phyloP scores from a whole-genome alignment of 2,329 filamentous ascomycete genomes.

The Anthostomella pinea region DNA sequence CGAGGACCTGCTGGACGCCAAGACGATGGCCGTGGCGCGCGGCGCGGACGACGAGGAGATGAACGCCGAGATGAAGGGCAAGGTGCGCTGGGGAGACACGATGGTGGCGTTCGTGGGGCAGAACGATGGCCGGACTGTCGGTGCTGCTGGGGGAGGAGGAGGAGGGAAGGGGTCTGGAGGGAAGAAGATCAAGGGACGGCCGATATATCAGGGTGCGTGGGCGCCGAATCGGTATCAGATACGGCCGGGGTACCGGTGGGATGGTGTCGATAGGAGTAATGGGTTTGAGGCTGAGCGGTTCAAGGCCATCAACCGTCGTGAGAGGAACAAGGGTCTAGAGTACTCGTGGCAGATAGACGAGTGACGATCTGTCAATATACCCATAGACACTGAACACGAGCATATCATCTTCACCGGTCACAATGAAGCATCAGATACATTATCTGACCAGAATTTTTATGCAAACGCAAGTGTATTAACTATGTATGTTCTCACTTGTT shows the following conservation, averaged over 20 bases:
- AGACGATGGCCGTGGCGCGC: constrained; percentile 75
- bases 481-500: no score
- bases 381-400: no score
- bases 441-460: no score
- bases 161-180: constrained; percentile 29
- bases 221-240: constrained; percentile 94
- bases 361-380: constrained; percentile 39
- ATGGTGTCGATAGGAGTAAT: constrained; percentile 91
- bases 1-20: constrained; percentile 74
- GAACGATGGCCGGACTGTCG: constrained; percentile 27
- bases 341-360: constrained; percentile 98
- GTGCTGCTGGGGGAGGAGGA: constrained; percentile 21
- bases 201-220: constrained; percentile 74
- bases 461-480: no score
- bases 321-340: constrained; percentile 74
- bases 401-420: no score
- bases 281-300: constrained; percentile 94
- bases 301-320: constrained; percentile 75
- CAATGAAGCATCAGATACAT: no score
- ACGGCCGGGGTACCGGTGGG: constrained; percentile 88
- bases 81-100: constrained; percentile 88
- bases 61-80: constrained; percentile 76
- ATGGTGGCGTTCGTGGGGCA: constrained; percentile 74
- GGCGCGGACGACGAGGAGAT: constrained; percentile 80
- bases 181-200: constrained; percentile 46